Conservation (phyloP, 371 early-diverging fungal species). For the Choanephora cucurbitarum region DNA sequence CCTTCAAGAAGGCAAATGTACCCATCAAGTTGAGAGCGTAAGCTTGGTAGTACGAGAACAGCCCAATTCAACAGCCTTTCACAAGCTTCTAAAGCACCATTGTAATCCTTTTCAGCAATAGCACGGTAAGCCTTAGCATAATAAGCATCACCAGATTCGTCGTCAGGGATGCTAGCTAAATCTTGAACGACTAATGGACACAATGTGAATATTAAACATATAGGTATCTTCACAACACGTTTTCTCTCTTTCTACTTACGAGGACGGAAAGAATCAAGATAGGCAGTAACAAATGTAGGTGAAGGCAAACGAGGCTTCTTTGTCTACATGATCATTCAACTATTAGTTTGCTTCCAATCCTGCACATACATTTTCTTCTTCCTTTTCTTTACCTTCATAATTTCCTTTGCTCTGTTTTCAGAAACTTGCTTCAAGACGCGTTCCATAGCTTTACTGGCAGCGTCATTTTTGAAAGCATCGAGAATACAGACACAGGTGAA, state of each 20-base stretch:
- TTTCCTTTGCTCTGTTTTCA: constrained; percentile 75
- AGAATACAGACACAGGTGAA: constrained; percentile 92
- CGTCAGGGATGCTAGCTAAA: constrained; percentile 33
- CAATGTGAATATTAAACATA: too few species aligned
- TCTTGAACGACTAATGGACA: constrained; percentile 29
- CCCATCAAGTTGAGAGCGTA: constrained; percentile 84
- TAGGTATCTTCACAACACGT: too few species aligned
- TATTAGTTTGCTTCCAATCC: neutral
- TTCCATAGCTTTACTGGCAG: constrained; percentile 83
- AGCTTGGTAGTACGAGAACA: constrained; percentile 53
- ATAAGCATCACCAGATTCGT: constrained; percentile 47
- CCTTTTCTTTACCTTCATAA: constrained; percentile 53
- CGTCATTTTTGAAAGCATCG: constrained; percentile 88
- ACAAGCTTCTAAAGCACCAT: constrained; percentile 67
- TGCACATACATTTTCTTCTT: too few species aligned
- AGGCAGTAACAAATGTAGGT: constrained; percentile 87
- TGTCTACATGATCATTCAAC: constrained; percentile 22
- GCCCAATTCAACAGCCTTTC: constrained; percentile 66
- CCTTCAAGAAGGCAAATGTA: constrained; percentile 87
- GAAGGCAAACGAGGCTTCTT: constrained; percentile 81
- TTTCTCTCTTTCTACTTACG: constrained; percentile 28
- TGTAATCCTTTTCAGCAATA: constrained; percentile 63
- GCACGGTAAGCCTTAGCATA: constrained; percentile 54
- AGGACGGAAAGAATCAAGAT: constrained; percentile 86
- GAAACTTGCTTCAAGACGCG: constrained; percentile 86